A percentile compares a stretch with the other conserved stretches of the same genome.
Evolutionary conservation across 176 grass and related monocot genomes (phyloP).

Genomic region (Chrysopogon serrulatus): DNA sequence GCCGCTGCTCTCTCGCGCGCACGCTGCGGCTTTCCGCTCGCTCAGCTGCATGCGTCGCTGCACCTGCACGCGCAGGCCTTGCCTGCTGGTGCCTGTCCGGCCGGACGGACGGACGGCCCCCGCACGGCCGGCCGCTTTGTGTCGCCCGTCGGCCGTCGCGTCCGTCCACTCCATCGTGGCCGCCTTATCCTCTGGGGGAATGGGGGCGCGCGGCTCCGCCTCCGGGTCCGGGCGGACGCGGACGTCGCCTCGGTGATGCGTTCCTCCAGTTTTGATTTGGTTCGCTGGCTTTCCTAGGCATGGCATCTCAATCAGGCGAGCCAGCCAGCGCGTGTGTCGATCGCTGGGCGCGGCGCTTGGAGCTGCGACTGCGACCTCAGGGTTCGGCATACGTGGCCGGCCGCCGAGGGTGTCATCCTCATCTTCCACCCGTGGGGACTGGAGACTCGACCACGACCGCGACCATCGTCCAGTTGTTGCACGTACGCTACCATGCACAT

Average conservation of each 20-base stretch:
- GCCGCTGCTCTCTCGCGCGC: background rate
- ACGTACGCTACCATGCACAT: too few species aligned
- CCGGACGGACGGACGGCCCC: background rate
- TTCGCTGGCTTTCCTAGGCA: background rate
- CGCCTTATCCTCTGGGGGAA: background rate
- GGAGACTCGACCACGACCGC: too few species aligned
- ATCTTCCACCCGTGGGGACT: background rate
- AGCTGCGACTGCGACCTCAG: background rate
- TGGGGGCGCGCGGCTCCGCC: background rate
- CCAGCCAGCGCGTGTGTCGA: background rate
- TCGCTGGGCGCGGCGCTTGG: background rate
- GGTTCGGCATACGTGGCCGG: background rate
- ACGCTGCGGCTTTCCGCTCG: background rate
- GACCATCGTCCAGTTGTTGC: too few species aligned
- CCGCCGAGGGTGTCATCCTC: too few species aligned
- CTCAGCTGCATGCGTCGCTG: background rate
- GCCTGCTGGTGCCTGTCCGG: background rate
- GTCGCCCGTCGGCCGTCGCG: slow-evolving; percentile 22
- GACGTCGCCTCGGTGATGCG: background rate
- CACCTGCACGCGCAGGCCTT: background rate
- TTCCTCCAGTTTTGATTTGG: background rate
- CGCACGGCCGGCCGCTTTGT: slow-evolving; percentile 10
- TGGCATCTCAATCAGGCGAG: background rate
- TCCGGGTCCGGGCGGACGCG: background rate
- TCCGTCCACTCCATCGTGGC: background rate